Evolutionary conservation across 192 early-diverging fungal genomes (phyloP), one percentile per base, ranked within the genome.

Genomic region (Obelidium mucronatum): DNA sequence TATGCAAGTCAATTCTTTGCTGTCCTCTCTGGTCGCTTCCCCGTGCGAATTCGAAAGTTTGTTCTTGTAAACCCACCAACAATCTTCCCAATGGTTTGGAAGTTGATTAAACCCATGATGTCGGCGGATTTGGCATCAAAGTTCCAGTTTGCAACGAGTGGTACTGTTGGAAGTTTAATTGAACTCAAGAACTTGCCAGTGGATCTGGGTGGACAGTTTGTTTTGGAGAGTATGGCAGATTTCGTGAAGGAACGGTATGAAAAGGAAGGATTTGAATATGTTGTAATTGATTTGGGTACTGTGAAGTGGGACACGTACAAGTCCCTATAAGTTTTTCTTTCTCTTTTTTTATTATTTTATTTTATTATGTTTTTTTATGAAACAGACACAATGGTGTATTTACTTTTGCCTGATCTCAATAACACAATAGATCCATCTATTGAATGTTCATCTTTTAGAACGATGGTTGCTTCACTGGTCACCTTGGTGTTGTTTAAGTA

Each of bases 361-460:
- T n/a, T n/a, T n/a, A n/a, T n/a, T n/a, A n/a, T n/a, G n/a, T n/a
- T n/a, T n/a, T n/a, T n/a, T n/a, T n/a, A n/a, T n/a, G n/a, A n/a
- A n/a, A n/a, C 2, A 15, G 33, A 22, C 48, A 94, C 72, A 39
- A 97, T 77, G 36, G 81, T 83, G 61, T 95, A 93, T 39, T 93
- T 91, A 48, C 86, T 89, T 83, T 95, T 97, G 42, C 96, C 96
- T 6, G 87, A 88, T 40, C 94, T 77, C 2, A 97, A 6, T 93
- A 78, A 37, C 89, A 92, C 19, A 95, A 84, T 1, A 81, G 71
- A 22, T 84, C 88, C 68, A 92, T 91, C 67, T 26, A 68, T 52
- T 22, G 94, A 79, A 78, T 93, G 84, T 72, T 92, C 88, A 33
- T 64, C 75, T 2, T 83, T 79, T 2, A 35, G 19, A 4, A 92